phyloP scores from a whole-genome alignment of 805 yeast genomes.

The Wickerhamomyces subpelliculosus region DNA sequence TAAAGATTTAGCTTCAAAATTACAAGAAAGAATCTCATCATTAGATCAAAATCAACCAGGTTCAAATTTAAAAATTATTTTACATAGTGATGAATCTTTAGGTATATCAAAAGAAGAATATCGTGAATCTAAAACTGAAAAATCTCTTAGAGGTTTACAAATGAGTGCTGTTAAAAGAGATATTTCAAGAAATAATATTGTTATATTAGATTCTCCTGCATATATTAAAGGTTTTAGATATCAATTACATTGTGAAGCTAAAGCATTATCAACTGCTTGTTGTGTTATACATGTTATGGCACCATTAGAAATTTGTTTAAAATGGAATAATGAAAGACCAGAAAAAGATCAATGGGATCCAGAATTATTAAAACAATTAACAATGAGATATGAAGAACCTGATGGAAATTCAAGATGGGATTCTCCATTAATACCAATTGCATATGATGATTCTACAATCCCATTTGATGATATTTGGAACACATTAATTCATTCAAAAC shows the following conservation, averaged over 20 bases:
- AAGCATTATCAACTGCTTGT: slow-evolving; percentile 72
- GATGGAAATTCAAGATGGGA: slow-evolving; percentile 86
- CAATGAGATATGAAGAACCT: slow-evolving; percentile 92
- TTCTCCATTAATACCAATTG: slow-evolving; percentile 74
- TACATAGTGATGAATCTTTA: slow-evolving; percentile 72
- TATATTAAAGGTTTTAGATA: slow-evolving; percentile 95
- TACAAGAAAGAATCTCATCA: slow-evolving; percentile 39
- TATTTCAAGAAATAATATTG: slow-evolving; percentile 59
- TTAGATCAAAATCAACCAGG: slow-evolving; percentile 41
- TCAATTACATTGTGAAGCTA: slow-evolving; percentile 91
- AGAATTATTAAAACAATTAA: slow-evolving; percentile 56
- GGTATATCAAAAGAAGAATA: slow-evolving; percentile 68
- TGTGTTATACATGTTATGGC: slow-evolving; percentile 77
- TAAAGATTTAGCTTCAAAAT: slow-evolving; percentile 36
- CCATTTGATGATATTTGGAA: slow-evolving; percentile 67
- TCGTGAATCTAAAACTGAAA: slow-evolving; percentile 67
- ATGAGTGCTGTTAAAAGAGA: slow-evolving; percentile 86
- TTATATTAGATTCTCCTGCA: slow-evolving; percentile 76
- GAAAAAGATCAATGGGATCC: slow-evolving; percentile 50
- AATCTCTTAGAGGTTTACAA: slow-evolving; percentile 75
- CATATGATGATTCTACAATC: slow-evolving; percentile 42
- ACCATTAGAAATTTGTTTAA: slow-evolving; percentile 51
- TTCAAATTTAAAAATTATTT: slow-evolving; percentile 49
- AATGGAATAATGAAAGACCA: slow-evolving; percentile 45
- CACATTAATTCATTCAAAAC: slow-evolving; percentile 42